Percentiles rank a stretch among this genome's conserved stretches.
Evolutionary conservation across 352 stramenopile species (phyloP).

Genomic region (Paralagenidium karlingii): DNA sequence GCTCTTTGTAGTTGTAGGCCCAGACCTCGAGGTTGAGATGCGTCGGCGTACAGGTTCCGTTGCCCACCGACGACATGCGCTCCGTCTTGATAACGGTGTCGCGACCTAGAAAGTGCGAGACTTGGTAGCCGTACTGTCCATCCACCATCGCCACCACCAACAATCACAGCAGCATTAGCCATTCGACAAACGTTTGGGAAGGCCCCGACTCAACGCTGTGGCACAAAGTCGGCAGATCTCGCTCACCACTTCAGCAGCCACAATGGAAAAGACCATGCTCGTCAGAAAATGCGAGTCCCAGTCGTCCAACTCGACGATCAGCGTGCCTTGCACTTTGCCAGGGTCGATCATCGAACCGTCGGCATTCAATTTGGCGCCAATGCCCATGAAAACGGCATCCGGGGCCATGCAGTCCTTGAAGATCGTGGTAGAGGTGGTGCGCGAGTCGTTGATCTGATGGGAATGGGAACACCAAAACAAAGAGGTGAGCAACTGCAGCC

Average conservation of each 20-base stretch:
- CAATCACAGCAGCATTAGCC: background rate
- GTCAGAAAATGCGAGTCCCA: constrained; percentile 24
- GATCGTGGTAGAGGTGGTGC: constrained; percentile 1
- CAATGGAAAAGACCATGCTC: constrained; percentile 25
- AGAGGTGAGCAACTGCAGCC: background rate
- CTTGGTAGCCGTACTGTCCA: background rate
- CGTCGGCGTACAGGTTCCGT: constrained; percentile 14
- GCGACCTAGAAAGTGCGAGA: background rate
- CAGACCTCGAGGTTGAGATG: constrained; percentile 36
- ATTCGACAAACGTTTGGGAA: too few species aligned
- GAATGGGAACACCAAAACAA: background rate
- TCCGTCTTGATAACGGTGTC: background rate
- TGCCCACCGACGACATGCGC: background rate
- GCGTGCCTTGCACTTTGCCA: constrained; percentile 10
- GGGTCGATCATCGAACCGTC: constrained; percentile 7
- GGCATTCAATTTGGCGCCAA: constrained; percentile 6
- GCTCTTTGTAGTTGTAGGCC: constrained; percentile 7
- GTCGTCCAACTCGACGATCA: constrained; percentile 28
- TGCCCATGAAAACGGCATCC: constrained; percentile 10
- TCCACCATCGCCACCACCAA: background rate
- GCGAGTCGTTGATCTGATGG: constrained; percentile 8
- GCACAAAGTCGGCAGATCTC: background rate
- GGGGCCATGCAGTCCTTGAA: constrained; percentile 6
- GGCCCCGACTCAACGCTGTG: too few species aligned
- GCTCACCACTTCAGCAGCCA: constrained; percentile 27